These are phyloP conservation scores for Fusarium albidum DNA, from an alignment of 2,329 filamentous ascomycete species.

Conservation along the genomic window DNA sequence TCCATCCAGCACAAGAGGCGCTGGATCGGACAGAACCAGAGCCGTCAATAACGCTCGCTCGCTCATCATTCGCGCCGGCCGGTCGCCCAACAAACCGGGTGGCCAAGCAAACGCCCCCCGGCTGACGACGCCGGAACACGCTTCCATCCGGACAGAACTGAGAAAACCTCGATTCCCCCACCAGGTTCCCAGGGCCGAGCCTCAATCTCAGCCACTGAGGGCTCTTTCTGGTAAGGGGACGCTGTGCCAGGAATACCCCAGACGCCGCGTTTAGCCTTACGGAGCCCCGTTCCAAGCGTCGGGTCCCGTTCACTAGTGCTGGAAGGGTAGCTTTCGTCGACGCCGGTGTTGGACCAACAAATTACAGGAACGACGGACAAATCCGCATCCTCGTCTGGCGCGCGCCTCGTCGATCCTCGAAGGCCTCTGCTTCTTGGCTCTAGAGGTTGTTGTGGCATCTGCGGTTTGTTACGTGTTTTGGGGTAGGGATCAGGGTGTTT, in stretches of 20 bases:
- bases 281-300: background rate
- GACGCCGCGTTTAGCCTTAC: constrained; percentile 12
- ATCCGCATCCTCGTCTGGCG: constrained; percentile 9
- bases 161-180: background rate
- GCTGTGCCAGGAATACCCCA: constrained; percentile 14
- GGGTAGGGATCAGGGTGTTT: constrained; percentile 17
- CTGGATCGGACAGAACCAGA: background rate
- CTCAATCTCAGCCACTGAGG: constrained; percentile 25
- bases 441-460: background rate
- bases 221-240: background rate
- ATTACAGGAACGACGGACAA: constrained; percentile 14
- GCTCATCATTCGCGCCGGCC: background rate
- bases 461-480: constrained; percentile 5
- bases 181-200: constrained; percentile 14
- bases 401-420: constrained; percentile 7
- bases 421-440: constrained; percentile 2
- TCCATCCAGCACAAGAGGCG: background rate
- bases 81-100: constrained; percentile 9
- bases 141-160: too few species aligned
- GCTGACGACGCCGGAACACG: constrained; percentile 7
- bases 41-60: background rate
- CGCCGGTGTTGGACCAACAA: constrained; percentile 1
- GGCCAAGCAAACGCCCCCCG: background rate
- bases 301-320: background rate
- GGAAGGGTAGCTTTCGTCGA: background rate